Conservation (phyloP, 139 green algal genomes). For the Tetradesmus lagerheimii region DNA sequence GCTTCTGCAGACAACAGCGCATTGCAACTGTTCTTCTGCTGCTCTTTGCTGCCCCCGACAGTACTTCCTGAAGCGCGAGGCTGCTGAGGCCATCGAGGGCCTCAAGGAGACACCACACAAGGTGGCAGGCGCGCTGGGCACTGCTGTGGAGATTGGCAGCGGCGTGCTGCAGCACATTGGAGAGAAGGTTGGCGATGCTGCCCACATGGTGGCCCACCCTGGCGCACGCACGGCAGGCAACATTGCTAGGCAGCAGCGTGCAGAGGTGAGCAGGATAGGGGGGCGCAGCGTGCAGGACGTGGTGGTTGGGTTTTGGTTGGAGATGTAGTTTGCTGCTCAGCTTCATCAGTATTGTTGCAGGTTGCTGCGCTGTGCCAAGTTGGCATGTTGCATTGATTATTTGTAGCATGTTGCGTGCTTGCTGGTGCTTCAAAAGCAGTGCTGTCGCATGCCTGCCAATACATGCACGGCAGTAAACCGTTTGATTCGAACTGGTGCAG, state of each 20-base stretch:
- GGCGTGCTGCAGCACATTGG: constrained; percentile 1
- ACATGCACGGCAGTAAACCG: too few species aligned
- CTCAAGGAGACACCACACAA: neutral
- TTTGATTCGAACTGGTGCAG: too few species aligned
- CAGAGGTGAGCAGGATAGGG: neutral
- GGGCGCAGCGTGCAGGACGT: too few species aligned
- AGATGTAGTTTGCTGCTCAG: too few species aligned
- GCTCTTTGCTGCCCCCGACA: neutral
- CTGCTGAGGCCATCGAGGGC: neutral
- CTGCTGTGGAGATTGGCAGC: constrained; percentile 25
- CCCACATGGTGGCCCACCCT: neutral
- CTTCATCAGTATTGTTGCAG: too few species aligned
- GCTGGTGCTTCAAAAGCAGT: too few species aligned
- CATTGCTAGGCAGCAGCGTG: neutral
- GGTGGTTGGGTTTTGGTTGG: too few species aligned
- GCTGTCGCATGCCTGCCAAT: too few species aligned
- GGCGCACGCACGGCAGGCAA: neutral
- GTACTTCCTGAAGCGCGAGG: constrained; percentile 34
- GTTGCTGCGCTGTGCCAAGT: too few species aligned
- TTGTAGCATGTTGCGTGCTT: too few species aligned
- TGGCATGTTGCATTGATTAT: too few species aligned
- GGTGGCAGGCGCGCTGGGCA: constrained; percentile 18
- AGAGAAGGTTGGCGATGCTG: neutral
- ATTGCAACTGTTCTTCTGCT: neutral
- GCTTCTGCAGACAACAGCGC: too few species aligned